Evolutionary conservation across 2,329 filamentous ascomycete genomes (phyloP).

Genomic region (Talaromyces atroroseus): DNA sequence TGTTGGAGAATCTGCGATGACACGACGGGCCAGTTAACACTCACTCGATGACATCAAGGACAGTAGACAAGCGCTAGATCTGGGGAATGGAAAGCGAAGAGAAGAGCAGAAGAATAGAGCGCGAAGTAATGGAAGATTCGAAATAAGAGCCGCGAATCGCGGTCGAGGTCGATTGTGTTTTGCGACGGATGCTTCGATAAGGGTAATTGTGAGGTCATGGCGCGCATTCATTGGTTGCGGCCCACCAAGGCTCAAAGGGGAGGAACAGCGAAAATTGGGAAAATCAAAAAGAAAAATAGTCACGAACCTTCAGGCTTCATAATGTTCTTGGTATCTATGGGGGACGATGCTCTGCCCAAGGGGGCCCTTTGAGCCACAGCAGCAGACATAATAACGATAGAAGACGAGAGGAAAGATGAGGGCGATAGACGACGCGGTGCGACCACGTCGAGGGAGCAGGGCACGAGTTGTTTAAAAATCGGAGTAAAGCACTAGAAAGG

Average conservation of each 20-base stretch:
- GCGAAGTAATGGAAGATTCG: no score
- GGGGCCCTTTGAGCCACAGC: conserved; percentile 34
- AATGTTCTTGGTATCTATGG: conserved; percentile 40
- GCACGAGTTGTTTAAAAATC: neutral
- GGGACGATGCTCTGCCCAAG: conserved; percentile 31
- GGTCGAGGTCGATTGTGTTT: neutral
- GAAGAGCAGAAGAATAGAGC: neutral
- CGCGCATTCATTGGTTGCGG: conserved; percentile 22
- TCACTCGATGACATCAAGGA: neutral
- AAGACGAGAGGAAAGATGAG: conserved; percentile 2
- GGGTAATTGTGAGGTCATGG: conserved; percentile 17
- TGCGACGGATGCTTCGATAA: conserved; percentile 11
- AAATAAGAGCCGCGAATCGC: neutral
- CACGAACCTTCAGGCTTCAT: conserved; percentile 35
- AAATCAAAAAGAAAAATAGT: conserved; percentile 5
- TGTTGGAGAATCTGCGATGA: conserved; percentile 5
- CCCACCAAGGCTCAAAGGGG: conserved; percentile 26
- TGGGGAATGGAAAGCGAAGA: no score
- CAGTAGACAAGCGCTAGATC: neutral
- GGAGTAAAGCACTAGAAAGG: neutral
- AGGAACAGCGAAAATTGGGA: conserved; percentile 14
- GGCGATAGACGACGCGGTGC: conserved; percentile 15
- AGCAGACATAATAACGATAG: conserved; percentile 32
- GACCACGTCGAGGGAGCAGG: conserved; percentile 5
- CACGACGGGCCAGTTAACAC: neutral